Base-by-base conservation (phyloP, 2,329 filamentous ascomycete species). In the Coleophoma eucalyptorum region DNA sequence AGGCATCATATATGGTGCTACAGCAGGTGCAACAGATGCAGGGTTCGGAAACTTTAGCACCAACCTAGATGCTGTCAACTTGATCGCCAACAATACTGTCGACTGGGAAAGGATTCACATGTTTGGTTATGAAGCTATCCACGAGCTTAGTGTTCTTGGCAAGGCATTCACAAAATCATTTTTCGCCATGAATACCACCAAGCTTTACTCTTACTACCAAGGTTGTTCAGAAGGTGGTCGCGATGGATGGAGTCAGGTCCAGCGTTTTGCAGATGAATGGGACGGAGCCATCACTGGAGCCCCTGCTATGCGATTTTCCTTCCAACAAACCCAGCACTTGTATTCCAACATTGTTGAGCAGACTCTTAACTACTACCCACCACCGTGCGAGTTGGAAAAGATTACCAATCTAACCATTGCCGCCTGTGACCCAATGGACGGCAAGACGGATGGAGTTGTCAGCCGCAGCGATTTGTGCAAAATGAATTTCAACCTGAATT, bases 21-120 rank as follows among this genome's bases (percentile, higher is more conserved):
- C 71, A 2, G 67, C 71, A 8, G 76, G 76, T 21, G 62, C 68
- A 20, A 79, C 77, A 0, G 72, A 78, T 52, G 76, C 72, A 15
- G 76, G 77, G 1, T 79, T 78, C 55, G 76, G 75, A 33, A 63
- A 65, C 21, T 78, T 78, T 58, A 58, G 65, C 43, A 71, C 64
- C 20, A 60, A 68, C 26, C 70, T 65, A 26, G 69, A 73, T 49
- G 58, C 51, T 3, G 68, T 62, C 3, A 65, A 69, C 51, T 62
- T 73, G 2, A 50, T 69, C 10, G 67, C 65, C 12, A 70, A 73
- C 46, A 69, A 69, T 5, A 71, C 70, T 3, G 53, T 69, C 41
- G 67, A 71, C 55, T 69, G 61, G 62, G 60, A 68, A 3, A 56
- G 58, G 0, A 56, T 67, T 13, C 67, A 67, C 50, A 67, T 68